A percentile compares a stretch with the other conserved stretches of the same genome.
These are phyloP conservation scores for Lachancea quebecensis DNA, from an alignment of 805 yeast genomes.

Conservation along the genomic window DNA sequence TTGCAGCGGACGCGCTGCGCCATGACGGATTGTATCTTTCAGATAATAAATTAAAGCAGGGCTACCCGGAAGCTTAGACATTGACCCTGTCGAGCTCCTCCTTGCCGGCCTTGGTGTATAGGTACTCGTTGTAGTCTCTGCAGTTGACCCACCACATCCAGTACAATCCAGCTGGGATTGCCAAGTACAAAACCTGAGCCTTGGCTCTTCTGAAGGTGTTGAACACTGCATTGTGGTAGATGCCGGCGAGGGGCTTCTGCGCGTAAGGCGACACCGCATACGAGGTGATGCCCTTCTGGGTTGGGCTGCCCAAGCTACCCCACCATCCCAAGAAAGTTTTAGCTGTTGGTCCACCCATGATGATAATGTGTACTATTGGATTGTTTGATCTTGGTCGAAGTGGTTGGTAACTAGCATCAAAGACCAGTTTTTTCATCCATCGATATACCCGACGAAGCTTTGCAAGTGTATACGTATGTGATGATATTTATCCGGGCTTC, in stretches of 20 bases:
- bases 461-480: neutral
- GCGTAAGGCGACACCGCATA: constrained; percentile 93
- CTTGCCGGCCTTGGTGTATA: constrained; percentile 97
- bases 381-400: neutral
- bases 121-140: constrained; percentile 84
- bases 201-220: constrained; percentile 92
- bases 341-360: constrained; percentile 68
- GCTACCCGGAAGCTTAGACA: constrained; percentile 21
- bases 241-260: constrained; percentile 85
- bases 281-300: constrained; percentile 77
- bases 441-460: neutral
- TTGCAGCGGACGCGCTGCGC: neutral
- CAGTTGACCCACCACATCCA: constrained; percentile 86
- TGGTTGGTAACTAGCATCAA: neutral
- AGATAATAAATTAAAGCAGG: neutral
- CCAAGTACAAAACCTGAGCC: constrained; percentile 71
- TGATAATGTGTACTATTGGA: neutral
- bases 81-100: constrained; percentile 74
- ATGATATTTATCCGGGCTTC: constrained; percentile 1
- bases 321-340: constrained; percentile 94
- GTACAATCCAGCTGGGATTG: constrained; percentile 70
- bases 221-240: constrained; percentile 77
- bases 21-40: constrained; percentile 1
- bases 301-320: constrained; percentile 86
- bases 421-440: neutral